Evolutionary conservation across 1,284 basidiomycete genomes (phyloP).

Genomic region (Sporisorium reilianum): DNA sequence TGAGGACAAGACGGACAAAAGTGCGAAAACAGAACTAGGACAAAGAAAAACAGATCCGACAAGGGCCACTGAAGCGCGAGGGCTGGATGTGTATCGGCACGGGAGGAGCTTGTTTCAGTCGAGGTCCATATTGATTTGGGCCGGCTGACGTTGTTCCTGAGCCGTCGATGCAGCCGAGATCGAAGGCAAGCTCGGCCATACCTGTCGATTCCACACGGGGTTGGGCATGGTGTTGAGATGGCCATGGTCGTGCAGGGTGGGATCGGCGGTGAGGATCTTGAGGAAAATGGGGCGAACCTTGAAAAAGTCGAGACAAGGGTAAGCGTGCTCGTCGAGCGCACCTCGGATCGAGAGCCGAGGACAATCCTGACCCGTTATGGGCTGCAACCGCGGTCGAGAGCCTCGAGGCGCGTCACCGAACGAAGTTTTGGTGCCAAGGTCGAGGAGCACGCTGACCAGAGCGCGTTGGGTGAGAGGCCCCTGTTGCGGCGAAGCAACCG

Average conservation of each 20-base stretch:
- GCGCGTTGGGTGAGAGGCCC: constrained; percentile 9
- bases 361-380: constrained; percentile 5
- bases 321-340: neutral
- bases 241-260: neutral
- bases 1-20: neutral
- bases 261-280: neutral
- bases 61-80: neutral
- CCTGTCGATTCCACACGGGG: constrained; percentile 1
- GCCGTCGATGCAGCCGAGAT: neutral
- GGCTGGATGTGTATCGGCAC: neutral
- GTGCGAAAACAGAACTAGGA: neutral
- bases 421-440: constrained; percentile 10
- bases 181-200: neutral
- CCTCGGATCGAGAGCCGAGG: constrained; percentile 15
- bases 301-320: constrained; percentile 16
- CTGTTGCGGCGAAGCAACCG: neutral
- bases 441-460: constrained; percentile 11
- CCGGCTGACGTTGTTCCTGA: neutral
- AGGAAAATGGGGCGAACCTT: neutral
- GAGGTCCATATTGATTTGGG: neutral
- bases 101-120: neutral
- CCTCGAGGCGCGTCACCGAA: neutral
- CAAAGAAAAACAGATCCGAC: neutral
- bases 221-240: neutral
- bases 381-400: constrained; percentile 3